Conservation (phyloP, 139 green algal genomes). For the Trebouxia sp. region DNA sequence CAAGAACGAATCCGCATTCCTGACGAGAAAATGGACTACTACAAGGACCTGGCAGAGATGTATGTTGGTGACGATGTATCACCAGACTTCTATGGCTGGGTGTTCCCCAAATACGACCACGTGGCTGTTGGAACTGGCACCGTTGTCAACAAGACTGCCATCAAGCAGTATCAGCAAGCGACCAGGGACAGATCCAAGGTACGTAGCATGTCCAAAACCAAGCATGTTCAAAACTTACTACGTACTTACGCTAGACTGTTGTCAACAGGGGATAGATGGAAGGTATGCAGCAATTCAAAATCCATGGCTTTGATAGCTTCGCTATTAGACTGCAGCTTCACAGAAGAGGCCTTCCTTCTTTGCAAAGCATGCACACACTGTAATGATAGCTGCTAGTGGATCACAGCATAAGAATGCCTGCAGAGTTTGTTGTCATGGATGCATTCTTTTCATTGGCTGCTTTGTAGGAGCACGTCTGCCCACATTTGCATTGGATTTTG, state of each 20-base stretch:
- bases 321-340: no score
- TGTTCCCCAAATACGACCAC: constrained; percentile 99
- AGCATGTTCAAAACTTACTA: neutral
- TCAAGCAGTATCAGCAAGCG: constrained; percentile 99
- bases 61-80: constrained; percentile 99
- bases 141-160: constrained; percentile 99
- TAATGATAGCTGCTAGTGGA: no score
- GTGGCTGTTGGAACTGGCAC: constrained; percentile 98
- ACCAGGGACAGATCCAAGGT: constrained; percentile 58
- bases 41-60: constrained; percentile 99
- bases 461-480: no score
- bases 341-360: no score
- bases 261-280: neutral
- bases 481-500: no score
- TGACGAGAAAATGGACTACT: constrained; percentile 99
- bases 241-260: neutral
- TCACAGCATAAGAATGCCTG: no score
- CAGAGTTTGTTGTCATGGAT: no score
- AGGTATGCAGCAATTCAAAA: no score
- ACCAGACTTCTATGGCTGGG: constrained; percentile 99
- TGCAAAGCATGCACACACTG: no score
- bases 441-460: neutral
- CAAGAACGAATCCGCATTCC: constrained; percentile 96
- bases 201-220: neutral
- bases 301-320: no score